Evolutionary conservation across 768 basidiomycete species (phyloP).

Genomic region (Russula abietina): DNA sequence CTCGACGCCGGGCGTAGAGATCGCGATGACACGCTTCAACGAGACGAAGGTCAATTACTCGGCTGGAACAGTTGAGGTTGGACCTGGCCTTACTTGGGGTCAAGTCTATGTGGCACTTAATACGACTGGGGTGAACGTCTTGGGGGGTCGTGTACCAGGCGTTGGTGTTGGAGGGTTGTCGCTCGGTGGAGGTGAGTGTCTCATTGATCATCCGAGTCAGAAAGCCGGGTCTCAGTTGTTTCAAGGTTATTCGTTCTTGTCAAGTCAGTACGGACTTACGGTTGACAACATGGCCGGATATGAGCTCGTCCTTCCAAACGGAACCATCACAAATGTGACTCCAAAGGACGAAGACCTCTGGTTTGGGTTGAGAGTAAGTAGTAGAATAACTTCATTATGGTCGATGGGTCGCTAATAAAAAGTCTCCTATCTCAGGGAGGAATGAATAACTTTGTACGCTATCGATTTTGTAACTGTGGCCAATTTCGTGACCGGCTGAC

Average conservation of each 20-base stretch:
- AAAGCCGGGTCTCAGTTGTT: neutral
- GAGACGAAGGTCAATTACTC: neutral
- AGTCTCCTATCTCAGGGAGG: constrained; percentile 4
- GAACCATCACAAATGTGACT: neutral
- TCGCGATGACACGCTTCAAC: constrained; percentile 27
- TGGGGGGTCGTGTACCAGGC: constrained; percentile 18
- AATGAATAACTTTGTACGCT: constrained; percentile 15
- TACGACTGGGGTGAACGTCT: constrained; percentile 21
- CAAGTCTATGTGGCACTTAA: constrained; percentile 24
- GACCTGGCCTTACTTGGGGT: neutral
- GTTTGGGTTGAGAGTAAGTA: constrained; percentile 4
- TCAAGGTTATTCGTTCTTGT: neutral
- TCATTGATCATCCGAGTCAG: neutral
- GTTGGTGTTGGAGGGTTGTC: neutral
- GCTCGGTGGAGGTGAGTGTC: constrained; percentile 21
- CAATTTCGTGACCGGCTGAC: neutral
- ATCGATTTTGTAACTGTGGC: neutral
- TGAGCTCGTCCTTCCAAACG: constrained; percentile 8
- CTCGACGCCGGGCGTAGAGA: constrained; percentile 28
- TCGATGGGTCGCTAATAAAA: too few relatives aligned
- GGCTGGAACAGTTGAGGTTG: neutral
- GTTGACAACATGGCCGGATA: neutral
- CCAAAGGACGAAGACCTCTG: neutral
- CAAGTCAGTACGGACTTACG: constrained; percentile 2
- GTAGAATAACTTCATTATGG: too few relatives aligned